Evolutionary conservation across 2,329 filamentous ascomycete species (phyloP).

Genomic region (Diplodia corticola): DNA sequence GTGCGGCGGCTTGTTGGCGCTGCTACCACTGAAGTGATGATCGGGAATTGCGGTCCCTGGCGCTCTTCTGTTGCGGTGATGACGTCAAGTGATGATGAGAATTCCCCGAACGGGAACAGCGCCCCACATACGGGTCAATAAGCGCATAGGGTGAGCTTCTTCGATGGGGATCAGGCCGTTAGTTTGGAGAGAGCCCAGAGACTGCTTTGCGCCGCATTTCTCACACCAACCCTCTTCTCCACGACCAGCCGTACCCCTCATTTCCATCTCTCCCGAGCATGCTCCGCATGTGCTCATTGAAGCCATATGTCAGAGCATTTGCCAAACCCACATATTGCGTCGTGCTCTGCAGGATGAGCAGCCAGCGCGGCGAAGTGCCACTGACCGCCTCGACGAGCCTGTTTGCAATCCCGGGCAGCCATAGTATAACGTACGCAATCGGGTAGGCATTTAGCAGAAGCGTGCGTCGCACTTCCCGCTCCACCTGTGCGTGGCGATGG

Average conservation of each 20-base stretch:
- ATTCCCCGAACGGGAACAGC: neutral
- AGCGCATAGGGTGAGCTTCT: neutral
- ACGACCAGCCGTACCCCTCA: constrained; percentile 4
- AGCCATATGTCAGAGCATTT: constrained; percentile 29
- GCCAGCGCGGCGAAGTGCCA: constrained; percentile 21
- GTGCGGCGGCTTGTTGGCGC: neutral
- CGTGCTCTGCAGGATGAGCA: constrained; percentile 27
- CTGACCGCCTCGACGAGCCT: constrained; percentile 28
- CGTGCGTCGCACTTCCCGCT: constrained; percentile 32
- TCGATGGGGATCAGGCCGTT: neutral
- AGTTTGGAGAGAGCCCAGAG: neutral
- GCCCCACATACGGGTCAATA: neutral
- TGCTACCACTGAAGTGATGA: neutral
- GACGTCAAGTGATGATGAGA: neutral
- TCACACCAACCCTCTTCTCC: neutral
- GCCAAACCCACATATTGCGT: constrained; percentile 31
- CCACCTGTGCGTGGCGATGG: constrained; percentile 24
- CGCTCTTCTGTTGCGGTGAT: neutral
- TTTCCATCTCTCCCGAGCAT: neutral
- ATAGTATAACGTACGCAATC: constrained; percentile 36
- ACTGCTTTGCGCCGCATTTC: neutral
- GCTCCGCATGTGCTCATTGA: constrained; percentile 25
- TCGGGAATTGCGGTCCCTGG: too few relatives aligned
- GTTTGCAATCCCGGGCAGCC: constrained; percentile 36
- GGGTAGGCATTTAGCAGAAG: constrained; percentile 39